Conservation (phyloP, 1,139 yeast species). For the Yamadazyma buinensis region DNA sequence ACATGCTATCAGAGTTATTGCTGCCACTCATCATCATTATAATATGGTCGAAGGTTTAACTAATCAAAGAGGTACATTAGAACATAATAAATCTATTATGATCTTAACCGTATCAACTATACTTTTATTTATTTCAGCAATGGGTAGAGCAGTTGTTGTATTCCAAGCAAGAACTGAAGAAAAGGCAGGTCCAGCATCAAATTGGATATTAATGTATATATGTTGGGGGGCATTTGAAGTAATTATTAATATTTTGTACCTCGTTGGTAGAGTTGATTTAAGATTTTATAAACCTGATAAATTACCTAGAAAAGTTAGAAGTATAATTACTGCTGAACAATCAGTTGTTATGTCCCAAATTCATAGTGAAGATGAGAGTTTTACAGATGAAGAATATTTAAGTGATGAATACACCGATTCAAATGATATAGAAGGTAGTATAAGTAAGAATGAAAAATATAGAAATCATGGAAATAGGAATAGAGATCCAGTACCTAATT, state of each 20-base stretch:
- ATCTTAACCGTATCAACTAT: constrained; percentile 28
- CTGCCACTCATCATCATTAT: constrained; percentile 41
- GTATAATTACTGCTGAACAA: constrained; percentile 40
- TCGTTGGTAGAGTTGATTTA: constrained; percentile 43
- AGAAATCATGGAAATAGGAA: too few species aligned
- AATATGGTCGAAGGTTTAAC: constrained; percentile 39
- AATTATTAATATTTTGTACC: constrained; percentile 29
- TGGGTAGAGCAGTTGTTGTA: constrained; percentile 27
- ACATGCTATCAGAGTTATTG: constrained; percentile 40
- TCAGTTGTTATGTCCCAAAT: constrained; percentile 21
- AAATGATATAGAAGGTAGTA: too few species aligned
- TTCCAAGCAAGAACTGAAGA: constrained; percentile 22
- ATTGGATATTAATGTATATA: constrained; percentile 29
- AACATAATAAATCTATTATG: constrained; percentile 31
- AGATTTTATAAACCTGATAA: constrained; percentile 44
- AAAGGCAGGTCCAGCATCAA: constrained; percentile 19
- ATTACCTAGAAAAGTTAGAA: constrained; percentile 32
- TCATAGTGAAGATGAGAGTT: constrained; percentile 15
- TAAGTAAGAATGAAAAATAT: too few species aligned
- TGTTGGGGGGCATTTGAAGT: constrained; percentile 38
- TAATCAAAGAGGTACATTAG: constrained; percentile 34
- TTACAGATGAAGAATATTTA: constrained; percentile 5
- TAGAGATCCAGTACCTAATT: neutral
- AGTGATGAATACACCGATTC: constrained; percentile 4
- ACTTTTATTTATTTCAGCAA: constrained; percentile 27